Evolutionary conservation across 1,139 yeast species (phyloP).

Genomic region (Scheffersomyces insectosa): DNA sequence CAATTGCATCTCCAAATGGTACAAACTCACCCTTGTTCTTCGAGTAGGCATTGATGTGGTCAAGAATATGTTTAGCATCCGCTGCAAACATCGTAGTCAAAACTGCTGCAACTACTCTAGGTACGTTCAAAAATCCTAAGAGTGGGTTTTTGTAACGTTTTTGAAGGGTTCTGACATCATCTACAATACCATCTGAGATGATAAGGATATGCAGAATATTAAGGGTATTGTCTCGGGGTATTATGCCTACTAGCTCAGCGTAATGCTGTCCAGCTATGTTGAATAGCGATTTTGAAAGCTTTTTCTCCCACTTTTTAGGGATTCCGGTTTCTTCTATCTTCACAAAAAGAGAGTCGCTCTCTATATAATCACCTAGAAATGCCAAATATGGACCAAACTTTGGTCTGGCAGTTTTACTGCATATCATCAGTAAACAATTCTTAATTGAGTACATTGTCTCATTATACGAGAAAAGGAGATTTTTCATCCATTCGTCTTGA

Average conservation of each 20-base stretch:
- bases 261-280: conserved; percentile 61
- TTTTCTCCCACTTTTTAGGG: conserved; percentile 52
- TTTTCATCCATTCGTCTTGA: conserved; percentile 52
- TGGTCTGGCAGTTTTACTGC: conserved; percentile 53
- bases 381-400: conserved; percentile 57
- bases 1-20: conserved; percentile 61
- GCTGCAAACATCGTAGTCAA: conserved; percentile 62
- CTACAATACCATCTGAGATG: conserved; percentile 56
- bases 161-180: conserved; percentile 53
- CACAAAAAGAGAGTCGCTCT: conserved; percentile 47
- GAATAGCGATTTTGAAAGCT: conserved; percentile 48
- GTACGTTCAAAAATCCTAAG: conserved; percentile 56
- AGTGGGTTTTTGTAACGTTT: conserved; percentile 63
- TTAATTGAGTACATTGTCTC: conserved; percentile 50
- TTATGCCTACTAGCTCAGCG: conserved; percentile 52
- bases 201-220: conserved; percentile 59
- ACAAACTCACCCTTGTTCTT: conserved; percentile 38
- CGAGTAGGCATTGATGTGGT: conserved; percentile 51
- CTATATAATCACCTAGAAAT: conserved; percentile 54
- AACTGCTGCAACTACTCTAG: conserved; percentile 56
- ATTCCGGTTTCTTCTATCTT: conserved; percentile 38
- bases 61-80: conserved; percentile 63
- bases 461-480: conserved; percentile 49
- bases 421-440: conserved; percentile 46
- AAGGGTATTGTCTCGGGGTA: conserved; percentile 67